These are phyloP conservation scores for Fusarium nematophilum DNA, from an alignment of 2,329 filamentous ascomycete species.

Conservation along the genomic window DNA sequence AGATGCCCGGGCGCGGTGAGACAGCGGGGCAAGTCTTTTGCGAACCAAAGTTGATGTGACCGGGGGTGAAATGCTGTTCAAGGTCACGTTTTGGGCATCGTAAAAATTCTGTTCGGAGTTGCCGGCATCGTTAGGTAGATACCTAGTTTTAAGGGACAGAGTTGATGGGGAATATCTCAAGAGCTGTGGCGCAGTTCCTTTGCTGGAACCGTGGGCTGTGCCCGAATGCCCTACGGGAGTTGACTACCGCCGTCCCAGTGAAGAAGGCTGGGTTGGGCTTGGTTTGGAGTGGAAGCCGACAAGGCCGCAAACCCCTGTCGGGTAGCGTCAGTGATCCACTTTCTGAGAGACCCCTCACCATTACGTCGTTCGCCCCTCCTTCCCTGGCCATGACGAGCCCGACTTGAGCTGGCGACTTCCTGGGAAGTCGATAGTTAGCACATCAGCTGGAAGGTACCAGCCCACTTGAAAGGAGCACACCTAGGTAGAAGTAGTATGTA, in stretches of 20 bases:
- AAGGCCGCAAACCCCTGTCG: conserved; percentile 27
- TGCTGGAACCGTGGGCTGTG: conserved; percentile 15
- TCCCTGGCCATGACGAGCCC: neutral
- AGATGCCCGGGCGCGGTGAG: neutral
- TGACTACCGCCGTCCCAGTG: conserved; percentile 7
- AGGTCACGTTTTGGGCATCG: neutral
- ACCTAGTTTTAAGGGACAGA: neutral
- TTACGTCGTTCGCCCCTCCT: conserved; percentile 39
- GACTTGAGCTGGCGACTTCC: neutral
- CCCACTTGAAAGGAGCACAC: conserved; percentile 2
- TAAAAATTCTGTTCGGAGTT: conserved; percentile 28
- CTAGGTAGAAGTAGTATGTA: too few relatives aligned
- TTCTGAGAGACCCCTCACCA: conserved; percentile 35
- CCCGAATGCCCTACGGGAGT: conserved; percentile 24
- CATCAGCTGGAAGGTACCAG: neutral
- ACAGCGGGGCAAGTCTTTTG: neutral
- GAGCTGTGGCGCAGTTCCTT: conserved; percentile 4
- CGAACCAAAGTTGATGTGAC: neutral
- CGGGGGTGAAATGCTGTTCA: neutral
- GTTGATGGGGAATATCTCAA: neutral
- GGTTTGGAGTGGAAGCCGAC: conserved; percentile 11
- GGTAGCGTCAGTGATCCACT: conserved; percentile 39
- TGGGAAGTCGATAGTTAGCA: too few relatives aligned
- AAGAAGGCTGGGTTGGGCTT: conserved; percentile 13
- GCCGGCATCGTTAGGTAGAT: conserved; percentile 14